Percentiles rank a stretch among this genome's conserved stretches.
phyloP scores from a whole-genome alignment of 1,139 yeast genomes.

The Diutina sp. region DNA sequence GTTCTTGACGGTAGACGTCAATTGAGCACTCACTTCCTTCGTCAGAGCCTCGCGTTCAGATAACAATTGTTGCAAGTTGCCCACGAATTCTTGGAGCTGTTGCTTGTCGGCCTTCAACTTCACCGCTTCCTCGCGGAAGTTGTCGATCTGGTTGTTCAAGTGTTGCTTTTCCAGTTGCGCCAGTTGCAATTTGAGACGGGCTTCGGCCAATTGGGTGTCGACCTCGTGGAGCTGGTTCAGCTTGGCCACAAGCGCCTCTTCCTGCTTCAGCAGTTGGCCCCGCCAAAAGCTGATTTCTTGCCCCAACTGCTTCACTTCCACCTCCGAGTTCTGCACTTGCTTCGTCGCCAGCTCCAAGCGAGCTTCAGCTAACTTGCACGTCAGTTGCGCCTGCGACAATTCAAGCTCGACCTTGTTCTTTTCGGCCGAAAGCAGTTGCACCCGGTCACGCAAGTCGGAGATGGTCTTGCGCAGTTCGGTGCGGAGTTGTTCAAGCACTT shows the following conservation, averaged over 20 bases:
- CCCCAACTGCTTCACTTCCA: conserved; percentile 11
- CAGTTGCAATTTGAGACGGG: not conserved
- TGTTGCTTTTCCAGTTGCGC: not conserved
- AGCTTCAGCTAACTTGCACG: conserved; percentile 22
- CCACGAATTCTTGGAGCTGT: conserved; percentile 45
- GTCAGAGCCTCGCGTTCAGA: conserved; percentile 49
- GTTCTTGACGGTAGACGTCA: conserved; percentile 35
- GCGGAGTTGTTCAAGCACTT: conserved; percentile 18
- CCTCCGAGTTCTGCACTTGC: conserved; percentile 14
- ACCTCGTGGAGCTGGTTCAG: conserved; percentile 28
- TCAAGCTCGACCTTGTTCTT: conserved; percentile 22
- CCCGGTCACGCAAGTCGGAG: conserved; percentile 15
- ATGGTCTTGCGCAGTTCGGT: conserved; percentile 14
- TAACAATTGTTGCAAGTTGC: conserved; percentile 48
- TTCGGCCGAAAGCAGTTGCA: conserved; percentile 13
- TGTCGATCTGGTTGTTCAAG: conserved; percentile 28
- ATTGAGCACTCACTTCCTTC: conserved; percentile 36
- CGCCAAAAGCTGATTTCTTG: conserved; percentile 34
- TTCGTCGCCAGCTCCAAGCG: conserved; percentile 18
- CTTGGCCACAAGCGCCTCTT: conserved; percentile 39
- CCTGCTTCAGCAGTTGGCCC: conserved; percentile 44
- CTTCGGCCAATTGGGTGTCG: not conserved
- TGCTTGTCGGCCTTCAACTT: conserved; percentile 47
- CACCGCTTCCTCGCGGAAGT: conserved; percentile 39
- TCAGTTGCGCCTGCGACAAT: conserved; percentile 17